phyloP scores from a whole-genome alignment of 371 early-diverging fungal species.

The Fennellomyces sp. region DNA sequence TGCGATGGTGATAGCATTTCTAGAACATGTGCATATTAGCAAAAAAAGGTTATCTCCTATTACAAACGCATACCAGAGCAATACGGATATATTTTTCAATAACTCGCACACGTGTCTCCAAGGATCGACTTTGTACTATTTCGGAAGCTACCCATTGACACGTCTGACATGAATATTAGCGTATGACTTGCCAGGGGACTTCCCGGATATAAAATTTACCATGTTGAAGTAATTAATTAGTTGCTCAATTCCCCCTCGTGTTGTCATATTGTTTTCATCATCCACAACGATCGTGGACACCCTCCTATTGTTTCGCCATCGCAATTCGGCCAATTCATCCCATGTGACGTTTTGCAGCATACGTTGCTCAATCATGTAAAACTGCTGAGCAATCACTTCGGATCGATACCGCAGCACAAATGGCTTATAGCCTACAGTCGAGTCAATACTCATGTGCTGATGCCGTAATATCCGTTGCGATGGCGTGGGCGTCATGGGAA shows the following conservation, averaged over 20 bases:
- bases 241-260: slow-evolving; percentile 29
- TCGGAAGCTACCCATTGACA: slow-evolving; percentile 57
- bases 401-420: slow-evolving; percentile 42
- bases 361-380: slow-evolving; percentile 56
- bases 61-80: slow-evolving; percentile 35
- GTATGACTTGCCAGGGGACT: neutral
- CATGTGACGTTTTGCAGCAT: slow-evolving; percentile 59
- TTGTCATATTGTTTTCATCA: neutral
- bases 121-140: slow-evolving; percentile 33
- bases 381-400: slow-evolving; percentile 50
- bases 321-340: slow-evolving; percentile 59
- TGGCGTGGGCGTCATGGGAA: slow-evolving; percentile 4
- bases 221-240: slow-evolving; percentile 45
- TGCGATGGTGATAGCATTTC: slow-evolving; percentile 65
- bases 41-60: neutral
- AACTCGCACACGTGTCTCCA: slow-evolving; percentile 37
- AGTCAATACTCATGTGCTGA: neutral
- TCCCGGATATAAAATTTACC: slow-evolving; percentile 16
- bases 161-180: slow-evolving; percentile 19
- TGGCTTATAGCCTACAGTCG: slow-evolving; percentile 28
- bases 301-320: slow-evolving; percentile 38
- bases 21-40: slow-evolving; percentile 2
- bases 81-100: slow-evolving; percentile 55
- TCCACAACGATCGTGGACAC: neutral
- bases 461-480: neutral